Conservation (phyloP, 148 eudicot genomes). For the Silene uniflora region DNA sequence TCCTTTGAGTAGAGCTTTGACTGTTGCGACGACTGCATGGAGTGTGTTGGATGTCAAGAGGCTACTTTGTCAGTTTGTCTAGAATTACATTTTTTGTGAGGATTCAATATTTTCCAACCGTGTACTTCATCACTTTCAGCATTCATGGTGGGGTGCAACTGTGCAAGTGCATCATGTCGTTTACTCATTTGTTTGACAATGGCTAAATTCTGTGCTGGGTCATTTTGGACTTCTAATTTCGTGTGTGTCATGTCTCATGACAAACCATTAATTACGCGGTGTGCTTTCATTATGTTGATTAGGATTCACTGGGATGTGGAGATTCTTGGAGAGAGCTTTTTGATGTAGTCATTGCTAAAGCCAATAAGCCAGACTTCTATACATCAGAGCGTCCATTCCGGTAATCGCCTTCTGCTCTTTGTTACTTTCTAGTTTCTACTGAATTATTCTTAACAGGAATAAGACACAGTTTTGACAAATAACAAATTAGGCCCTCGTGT, state of each 20-base stretch:
- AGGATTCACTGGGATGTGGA: slow-evolving; percentile 75
- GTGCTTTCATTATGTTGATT: slow-evolving; percentile 23
- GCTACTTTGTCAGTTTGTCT: background rate
- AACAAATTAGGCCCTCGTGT: background rate
- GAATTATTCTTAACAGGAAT: background rate
- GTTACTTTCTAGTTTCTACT: background rate
- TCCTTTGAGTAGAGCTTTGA: background rate
- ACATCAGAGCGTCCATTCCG: slow-evolving; percentile 96
- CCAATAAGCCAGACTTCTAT: slow-evolving; percentile 96
- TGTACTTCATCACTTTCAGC: background rate
- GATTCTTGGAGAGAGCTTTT: slow-evolving; percentile 98
- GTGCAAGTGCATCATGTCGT: background rate
- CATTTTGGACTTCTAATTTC: background rate
- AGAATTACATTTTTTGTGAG: background rate
- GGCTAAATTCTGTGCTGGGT: background rate
- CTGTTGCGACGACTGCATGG: background rate
- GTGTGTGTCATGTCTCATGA: slow-evolving; percentile 1
- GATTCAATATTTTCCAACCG: background rate
- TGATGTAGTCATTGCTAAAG: slow-evolving; percentile 98
- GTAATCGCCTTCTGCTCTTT: slow-evolving; percentile 36
- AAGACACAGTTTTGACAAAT: background rate
- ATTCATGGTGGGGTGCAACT: background rate
- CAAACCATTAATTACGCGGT: background rate
- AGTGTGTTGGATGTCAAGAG: background rate
- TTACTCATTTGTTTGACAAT: background rate